Evolutionary conservation across 305 asterid genomes (phyloP).

Genomic region (Fraxinus sp.): DNA sequence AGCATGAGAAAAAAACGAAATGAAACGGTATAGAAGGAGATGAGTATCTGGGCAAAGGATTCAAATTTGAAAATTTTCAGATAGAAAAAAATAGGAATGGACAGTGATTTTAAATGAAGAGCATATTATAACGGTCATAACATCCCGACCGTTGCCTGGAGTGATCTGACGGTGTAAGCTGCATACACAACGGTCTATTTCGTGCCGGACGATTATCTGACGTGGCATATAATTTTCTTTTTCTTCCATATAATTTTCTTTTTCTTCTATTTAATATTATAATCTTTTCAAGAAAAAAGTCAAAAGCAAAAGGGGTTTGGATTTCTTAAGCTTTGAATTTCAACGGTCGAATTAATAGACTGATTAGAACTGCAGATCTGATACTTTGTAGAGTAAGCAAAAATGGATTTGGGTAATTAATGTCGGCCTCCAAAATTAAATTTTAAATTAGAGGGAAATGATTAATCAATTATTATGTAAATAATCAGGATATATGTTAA

Average conservation of each 20-base stretch:
- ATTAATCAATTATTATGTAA: conserved; percentile 2
- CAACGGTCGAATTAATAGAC: conserved; percentile 59
- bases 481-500: neutral
- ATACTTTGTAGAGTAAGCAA: neutral
- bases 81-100: neutral
- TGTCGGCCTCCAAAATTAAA: neutral
- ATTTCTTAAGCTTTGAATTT: conserved; percentile 26
- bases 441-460: neutral
- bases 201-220: conserved; percentile 22
- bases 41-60: conserved; percentile 19
- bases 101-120: conserved; percentile 24
- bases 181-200: conserved; percentile 39
- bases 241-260: neutral
- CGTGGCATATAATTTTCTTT: conserved; percentile 21
- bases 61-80: conserved; percentile 27
- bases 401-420: neutral
- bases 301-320: neutral
- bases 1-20: neutral
- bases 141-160: conserved; percentile 34
- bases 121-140: conserved; percentile 63
- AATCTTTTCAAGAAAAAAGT: conserved; percentile 22
- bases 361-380: conserved; percentile 6
- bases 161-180: conserved; percentile 41
- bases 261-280: neutral
- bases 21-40: conserved; percentile 1